phyloP scores from a whole-genome alignment of 176 grass and related monocot genomes.

The Microstegium vimineum region DNA sequence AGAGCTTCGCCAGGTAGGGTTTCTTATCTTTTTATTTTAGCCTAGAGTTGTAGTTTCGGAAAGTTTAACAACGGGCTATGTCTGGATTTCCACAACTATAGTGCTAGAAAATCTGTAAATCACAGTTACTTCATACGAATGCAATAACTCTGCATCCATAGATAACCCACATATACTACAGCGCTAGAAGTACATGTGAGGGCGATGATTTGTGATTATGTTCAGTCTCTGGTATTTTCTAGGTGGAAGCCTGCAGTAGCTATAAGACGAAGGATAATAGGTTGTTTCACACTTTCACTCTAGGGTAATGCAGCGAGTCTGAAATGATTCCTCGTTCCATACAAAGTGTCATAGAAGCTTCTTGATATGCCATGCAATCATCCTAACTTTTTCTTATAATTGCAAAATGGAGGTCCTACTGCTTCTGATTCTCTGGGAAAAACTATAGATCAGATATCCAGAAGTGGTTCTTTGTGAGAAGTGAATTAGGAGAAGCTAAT shows the following conservation, averaged over 20 bases:
- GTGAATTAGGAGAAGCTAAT: background rate
- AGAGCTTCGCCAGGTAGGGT: slow-evolving; percentile 62
- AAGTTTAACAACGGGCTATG: background rate
- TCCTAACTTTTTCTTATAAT: background rate
- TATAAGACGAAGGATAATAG: background rate
- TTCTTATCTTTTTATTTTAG: background rate
- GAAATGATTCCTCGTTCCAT: background rate
- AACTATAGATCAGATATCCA: background rate
- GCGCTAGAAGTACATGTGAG: too few relatives aligned
- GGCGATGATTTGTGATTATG: background rate
- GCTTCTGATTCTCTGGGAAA: background rate
- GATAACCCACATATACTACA: background rate
- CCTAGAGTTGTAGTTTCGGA: background rate
- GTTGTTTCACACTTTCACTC: background rate
- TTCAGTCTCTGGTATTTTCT: background rate
- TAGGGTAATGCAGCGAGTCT: background rate
- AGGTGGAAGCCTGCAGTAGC: background rate
- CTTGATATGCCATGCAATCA: background rate
- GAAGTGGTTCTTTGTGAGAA: background rate
- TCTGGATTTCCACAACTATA: background rate
- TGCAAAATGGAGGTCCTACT: background rate
- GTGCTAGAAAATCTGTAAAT: background rate
- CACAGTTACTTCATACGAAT: background rate
- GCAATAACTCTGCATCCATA: background rate
- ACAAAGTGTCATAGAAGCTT: background rate